phyloP scores from a whole-genome alignment of 164 flowering plant genomes.

The Echeveria elegans region DNA sequence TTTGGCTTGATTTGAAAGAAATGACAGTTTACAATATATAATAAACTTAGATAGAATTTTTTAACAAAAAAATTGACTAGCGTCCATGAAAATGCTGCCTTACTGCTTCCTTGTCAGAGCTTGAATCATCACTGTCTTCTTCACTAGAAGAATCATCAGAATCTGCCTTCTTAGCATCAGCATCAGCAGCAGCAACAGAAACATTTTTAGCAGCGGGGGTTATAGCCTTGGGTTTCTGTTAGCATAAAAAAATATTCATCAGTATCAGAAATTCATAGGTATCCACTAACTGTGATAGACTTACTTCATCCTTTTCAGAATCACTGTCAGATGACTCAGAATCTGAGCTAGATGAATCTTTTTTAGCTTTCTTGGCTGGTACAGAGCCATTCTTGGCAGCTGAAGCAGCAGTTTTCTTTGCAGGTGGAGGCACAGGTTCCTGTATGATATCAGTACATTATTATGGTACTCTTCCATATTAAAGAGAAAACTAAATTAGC shows the following conservation, averaged over 20 bases:
- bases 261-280: not conserved
- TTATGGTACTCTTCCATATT: not conserved
- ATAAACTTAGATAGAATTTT: too few species aligned
- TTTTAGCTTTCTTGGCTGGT: not conserved
- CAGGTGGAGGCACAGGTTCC: not conserved
- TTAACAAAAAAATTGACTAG: not conserved
- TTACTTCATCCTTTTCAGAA: conserved; percentile 4
- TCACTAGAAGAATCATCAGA: conserved; percentile 20
- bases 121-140: conserved; percentile 18
- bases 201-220: conserved; percentile 12
- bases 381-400: conserved; percentile 1
- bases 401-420: not conserved
- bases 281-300: not conserved
- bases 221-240: conserved; percentile 9
- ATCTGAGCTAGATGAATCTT: not conserved
- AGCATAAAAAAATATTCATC: not conserved
- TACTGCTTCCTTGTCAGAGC: not conserved
- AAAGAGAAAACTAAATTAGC: not conserved
- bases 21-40: not conserved
- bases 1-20: not conserved
- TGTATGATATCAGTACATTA: not conserved
- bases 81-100: not conserved
- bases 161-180: conserved; percentile 15
- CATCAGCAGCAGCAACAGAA: conserved; percentile 11
- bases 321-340: conserved; percentile 1